Base-by-base conservation (phyloP, 768 basidiomycete species). In the Tremella fuciformis region DNA sequence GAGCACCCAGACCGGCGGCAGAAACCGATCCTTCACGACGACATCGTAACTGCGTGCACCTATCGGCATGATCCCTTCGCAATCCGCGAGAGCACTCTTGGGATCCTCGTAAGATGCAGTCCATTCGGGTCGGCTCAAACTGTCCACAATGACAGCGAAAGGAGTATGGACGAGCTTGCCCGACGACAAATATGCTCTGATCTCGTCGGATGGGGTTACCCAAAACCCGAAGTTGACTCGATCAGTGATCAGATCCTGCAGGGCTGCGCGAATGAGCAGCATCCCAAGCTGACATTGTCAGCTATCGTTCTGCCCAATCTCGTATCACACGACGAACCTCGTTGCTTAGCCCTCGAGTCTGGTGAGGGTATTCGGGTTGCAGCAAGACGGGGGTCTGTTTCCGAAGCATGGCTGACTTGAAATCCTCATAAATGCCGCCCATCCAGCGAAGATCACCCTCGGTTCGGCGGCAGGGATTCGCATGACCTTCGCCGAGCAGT, bases 221-320 rank as follows among this genome's bases (percentile, higher is more conserved):
- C 66, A 67, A 21, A 61, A 60, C 3, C 59, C 66, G 19, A 49
- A 59, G 18, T 57, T 26, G 38, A 67, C 48, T 26, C 66, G 44
- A 44, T 61, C 62, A n/a, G 50, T 53, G 34, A 64, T 21, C 29
- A 42, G 62, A 21, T 64, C 59, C 26, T 59, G 50, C 24, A 64
- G 44, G 16, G 47, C 60, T 16, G 44, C 63, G 19, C 49, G 24
- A 24, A 47, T 50, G n/a, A 64, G 54, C 38, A 55, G 55, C 1
- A 7, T 47, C 13, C 39, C 11, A 19, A 50, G 63, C 64, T 66
- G 51, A 11, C n/a, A 11, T 11, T 34, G 29, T 34, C 29, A 34
- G 29, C 29, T 6, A 34, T 34, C 11, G 6, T 34, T 6, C 11
- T 11, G 11, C 29, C 29, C 6, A 6, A 6, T 6, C 11, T 11